Base-by-base conservation (phyloP, 2,329 filamentous ascomycete genomes). In the Grosmannia serpens region DNA sequence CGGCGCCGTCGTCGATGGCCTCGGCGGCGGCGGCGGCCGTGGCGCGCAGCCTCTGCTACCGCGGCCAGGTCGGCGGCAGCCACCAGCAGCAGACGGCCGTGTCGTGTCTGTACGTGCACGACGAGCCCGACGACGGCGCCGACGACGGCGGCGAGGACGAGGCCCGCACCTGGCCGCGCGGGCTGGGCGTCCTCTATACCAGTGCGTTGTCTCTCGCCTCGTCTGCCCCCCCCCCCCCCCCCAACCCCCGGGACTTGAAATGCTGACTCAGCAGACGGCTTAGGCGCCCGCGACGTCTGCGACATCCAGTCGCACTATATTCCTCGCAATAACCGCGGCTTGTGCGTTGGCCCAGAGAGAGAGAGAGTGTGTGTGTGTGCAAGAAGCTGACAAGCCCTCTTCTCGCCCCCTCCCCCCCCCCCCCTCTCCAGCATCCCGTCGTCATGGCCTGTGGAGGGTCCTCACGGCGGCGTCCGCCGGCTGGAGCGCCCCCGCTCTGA, bases 121-220 rank as follows among this genome's bases (percentile, higher is more conserved):
- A 50, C n/a, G 29, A 11, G 24, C 15, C 33, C 31, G 31, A 26
- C 33, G 52, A 38, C 35, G 35, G 35, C 31, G 11, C 31, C 31
- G 11, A 11, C 35, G 35, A 17, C 35, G 35, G 20, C 2, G 70
- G 69, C 0, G 67, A 70, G 22, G 75, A 76, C 33, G 58, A 64
- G 4, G 38, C 6, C 33, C 7, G 13, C 13, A 70, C 69, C 61
- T 73, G 29, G 51, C 31, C 51, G 33, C 8, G 70, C 0, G 73
- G 73, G 0, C 55, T 76, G 10, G 77, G 74, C 27, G 68, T 73
- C 29, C 71, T 70, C 1, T 79, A 75, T 69, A 71, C 71, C 3
- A 71, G 77, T 79, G 60, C 20, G 56, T 22, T 24, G 44, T 57
- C 20, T 31, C 35, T 47, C 17, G 24, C n/a, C 47, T 52, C 35